phyloP scores from a whole-genome alignment of 345 rosid genomes.

The Rhodamnia rubescens region DNA sequence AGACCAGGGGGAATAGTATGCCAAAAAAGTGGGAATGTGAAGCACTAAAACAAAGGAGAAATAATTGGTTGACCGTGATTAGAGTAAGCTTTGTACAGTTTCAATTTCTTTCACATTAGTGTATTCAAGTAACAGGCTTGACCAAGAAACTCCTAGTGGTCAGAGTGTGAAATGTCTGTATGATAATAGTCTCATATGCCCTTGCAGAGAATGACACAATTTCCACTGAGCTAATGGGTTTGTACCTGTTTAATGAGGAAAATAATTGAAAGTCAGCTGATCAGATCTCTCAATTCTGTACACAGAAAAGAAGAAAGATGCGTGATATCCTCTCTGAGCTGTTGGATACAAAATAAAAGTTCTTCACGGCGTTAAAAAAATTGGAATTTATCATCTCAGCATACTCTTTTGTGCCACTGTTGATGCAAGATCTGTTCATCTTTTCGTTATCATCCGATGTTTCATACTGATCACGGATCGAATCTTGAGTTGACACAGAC shows the following conservation, averaged over 20 bases:
- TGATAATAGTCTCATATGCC: not conserved
- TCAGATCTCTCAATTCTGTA: not conserved
- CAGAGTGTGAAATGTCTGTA: not conserved
- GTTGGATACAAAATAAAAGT: not conserved
- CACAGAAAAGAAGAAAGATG: not conserved
- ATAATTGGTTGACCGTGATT: not conserved
- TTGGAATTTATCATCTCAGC: not conserved
- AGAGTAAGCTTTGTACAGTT: not conserved
- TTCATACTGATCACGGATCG: not conserved
- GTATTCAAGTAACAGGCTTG: not conserved
- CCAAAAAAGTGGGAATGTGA: not conserved
- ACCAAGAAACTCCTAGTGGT: not conserved
- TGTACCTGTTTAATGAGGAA: conserved; percentile 20
- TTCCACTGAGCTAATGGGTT: conserved; percentile 12
- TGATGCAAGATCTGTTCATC: not conserved
- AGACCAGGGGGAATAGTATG: not conserved
- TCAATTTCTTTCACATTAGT: not conserved
- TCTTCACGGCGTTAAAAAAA: not conserved
- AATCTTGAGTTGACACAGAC: not conserved
- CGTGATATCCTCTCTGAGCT: not conserved
- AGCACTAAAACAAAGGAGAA: not conserved
- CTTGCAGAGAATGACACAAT: conserved; percentile 1
- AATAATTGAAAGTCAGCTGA: conserved; percentile 4
- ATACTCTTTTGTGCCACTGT: not conserved
- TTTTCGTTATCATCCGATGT: not conserved